These are phyloP conservation scores for Rhizopogon vinicolor DNA, from an alignment of 768 basidiomycete genomes.

Conservation along the genomic window DNA sequence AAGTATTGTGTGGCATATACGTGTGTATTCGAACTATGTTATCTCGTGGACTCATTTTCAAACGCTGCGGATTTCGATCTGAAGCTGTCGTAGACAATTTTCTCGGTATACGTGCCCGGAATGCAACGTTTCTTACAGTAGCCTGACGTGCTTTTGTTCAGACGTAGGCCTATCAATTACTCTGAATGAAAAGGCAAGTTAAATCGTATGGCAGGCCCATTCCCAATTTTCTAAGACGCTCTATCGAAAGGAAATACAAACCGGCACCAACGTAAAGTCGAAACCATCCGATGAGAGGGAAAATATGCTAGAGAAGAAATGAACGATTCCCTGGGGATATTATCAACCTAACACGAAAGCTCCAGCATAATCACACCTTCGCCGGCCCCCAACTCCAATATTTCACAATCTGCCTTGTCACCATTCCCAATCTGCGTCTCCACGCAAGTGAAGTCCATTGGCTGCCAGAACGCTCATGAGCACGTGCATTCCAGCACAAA, in stretches of 20 bases:
- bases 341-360: not conserved
- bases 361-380: slow-evolving; percentile 27
- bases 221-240: slow-evolving; percentile 77
- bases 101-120: slow-evolving; percentile 78
- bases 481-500: slow-evolving; percentile 1
- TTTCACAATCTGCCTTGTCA: slow-evolving; percentile 78
- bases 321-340: too few relatives aligned
- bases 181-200: not conserved
- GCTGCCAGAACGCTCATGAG: slow-evolving; percentile 34
- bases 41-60: slow-evolving; percentile 2
- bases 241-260: slow-evolving; percentile 70
- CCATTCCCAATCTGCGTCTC: slow-evolving; percentile 92
- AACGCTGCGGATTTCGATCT: not conserved
- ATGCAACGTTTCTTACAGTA: slow-evolving; percentile 82
- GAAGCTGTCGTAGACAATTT: slow-evolving; percentile 70
- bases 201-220: slow-evolving; percentile 43
- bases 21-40: slow-evolving; percentile 13
- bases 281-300: slow-evolving; percentile 52
- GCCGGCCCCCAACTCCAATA: slow-evolving; percentile 48
- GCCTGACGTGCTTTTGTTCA: slow-evolving; percentile 73
- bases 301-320: slow-evolving; percentile 50
- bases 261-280: slow-evolving; percentile 51
- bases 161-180: slow-evolving; percentile 39
- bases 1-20: slow-evolving; percentile 43
- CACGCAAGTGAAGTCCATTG: slow-evolving; percentile 81